phyloP scores from a whole-genome alignment of 2,329 filamentous ascomycete genomes.

The Sporothrix schenckii region DNA sequence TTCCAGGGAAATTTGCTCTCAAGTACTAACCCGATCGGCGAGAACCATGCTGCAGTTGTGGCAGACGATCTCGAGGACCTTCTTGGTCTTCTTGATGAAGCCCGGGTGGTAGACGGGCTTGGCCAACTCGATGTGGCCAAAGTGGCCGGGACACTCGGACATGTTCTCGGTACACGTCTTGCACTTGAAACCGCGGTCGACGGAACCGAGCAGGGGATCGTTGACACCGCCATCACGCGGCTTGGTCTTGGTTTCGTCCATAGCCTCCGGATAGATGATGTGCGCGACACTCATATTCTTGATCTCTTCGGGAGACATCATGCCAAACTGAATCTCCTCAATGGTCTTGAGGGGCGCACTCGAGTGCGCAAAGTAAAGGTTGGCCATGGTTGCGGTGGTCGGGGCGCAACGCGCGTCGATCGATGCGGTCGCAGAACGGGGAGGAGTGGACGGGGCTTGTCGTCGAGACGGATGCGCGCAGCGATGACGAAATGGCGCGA shows the following conservation, averaged over 20 bases:
- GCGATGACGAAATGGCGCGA: background rate
- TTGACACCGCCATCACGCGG: conserved; percentile 91
- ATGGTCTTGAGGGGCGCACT: conserved; percentile 96
- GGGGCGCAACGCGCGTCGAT: conserved; percentile 10
- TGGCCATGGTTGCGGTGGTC: conserved; percentile 71
- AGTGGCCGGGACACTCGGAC: conserved; percentile 95
- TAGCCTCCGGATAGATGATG: conserved; percentile 97
- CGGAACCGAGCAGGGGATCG: conserved; percentile 92
- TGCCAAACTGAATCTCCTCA: conserved; percentile 98
- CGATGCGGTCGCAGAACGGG: conserved; percentile 6
- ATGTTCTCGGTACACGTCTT: conserved; percentile 95
- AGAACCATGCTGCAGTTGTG: conserved; percentile 98
- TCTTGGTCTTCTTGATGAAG: conserved; percentile 99
- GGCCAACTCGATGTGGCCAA: conserved; percentile 96
- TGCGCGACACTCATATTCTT: conserved; percentile 98
- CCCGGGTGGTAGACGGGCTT: conserved; percentile 93
- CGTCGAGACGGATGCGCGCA: conserved; percentile 8
- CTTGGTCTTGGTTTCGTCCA: conserved; percentile 92
- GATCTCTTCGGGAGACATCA: conserved; percentile 97
- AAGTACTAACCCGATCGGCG: conserved; percentile 93
- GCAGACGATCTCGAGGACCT: conserved; percentile 97
- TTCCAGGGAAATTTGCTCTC: conserved; percentile 29
- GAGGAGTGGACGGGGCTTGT: background rate
- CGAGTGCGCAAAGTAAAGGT: conserved; percentile 86
- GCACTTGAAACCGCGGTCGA: conserved; percentile 94